Conservation (phyloP, 1,139 yeast genomes). For the Saccharomyces hybrid region DNA sequence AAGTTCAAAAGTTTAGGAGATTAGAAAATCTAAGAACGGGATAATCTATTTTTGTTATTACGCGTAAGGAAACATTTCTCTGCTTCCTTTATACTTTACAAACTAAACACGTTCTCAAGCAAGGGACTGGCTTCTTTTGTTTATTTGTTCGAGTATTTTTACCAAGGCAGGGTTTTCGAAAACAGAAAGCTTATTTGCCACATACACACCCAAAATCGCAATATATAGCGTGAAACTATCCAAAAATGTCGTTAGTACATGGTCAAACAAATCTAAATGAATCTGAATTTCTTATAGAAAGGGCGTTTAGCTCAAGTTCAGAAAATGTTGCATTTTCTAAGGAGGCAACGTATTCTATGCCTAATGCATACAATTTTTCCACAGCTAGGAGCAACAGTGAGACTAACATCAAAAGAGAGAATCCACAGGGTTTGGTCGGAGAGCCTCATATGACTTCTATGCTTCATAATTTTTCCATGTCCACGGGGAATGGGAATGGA, state of each 20-base stretch:
- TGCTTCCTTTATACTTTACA: background rate
- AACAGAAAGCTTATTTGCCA: background rate
- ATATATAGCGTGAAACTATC: background rate
- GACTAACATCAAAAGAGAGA: background rate
- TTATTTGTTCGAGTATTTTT: background rate
- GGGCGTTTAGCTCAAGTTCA: slow-evolving; percentile 4
- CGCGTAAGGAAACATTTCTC: background rate
- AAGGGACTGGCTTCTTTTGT: background rate
- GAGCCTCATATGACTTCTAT: slow-evolving; percentile 12
- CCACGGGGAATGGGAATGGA: slow-evolving; percentile 5
- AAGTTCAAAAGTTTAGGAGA: background rate
- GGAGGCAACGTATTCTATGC: background rate
- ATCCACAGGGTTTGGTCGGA: background rate
- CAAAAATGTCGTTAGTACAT: slow-evolving; percentile 3
- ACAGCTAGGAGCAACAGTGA: background rate
- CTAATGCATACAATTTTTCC: background rate
- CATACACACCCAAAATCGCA: background rate
- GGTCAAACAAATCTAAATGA: slow-evolving; percentile 1
- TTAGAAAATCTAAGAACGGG: background rate
- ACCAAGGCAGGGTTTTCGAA: background rate
- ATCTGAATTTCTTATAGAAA: slow-evolving; percentile 4
- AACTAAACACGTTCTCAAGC: background rate
- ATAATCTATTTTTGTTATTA: background rate
- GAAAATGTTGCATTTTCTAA: slow-evolving; percentile 4
- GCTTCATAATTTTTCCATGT: slow-evolving; percentile 18